These are phyloP conservation scores for Sarocladium strictum DNA, from an alignment of 2,329 filamentous ascomycete species.

Conservation along the genomic window DNA sequence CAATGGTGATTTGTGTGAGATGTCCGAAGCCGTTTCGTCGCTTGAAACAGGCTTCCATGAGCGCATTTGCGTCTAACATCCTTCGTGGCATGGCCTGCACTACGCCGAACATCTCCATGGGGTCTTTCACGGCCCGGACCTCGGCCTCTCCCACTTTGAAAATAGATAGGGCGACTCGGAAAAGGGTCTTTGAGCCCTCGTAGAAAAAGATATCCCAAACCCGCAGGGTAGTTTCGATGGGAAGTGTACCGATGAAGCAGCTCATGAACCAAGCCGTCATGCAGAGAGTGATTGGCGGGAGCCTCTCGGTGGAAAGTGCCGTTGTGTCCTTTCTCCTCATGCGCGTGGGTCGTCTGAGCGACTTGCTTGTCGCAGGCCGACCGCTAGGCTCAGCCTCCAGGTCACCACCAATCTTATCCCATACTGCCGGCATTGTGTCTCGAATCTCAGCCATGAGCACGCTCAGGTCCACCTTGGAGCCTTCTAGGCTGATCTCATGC, in stretches of 20 bases:
- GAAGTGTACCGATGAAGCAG: slow-evolving; percentile 86
- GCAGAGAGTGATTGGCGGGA: slow-evolving; percentile 86
- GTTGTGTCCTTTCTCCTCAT: slow-evolving; percentile 32
- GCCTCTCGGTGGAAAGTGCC: slow-evolving; percentile 42
- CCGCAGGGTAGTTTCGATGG: slow-evolving; percentile 83
- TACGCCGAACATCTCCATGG: slow-evolving; percentile 93
- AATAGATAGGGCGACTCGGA: slow-evolving; percentile 82
- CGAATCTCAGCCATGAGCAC: slow-evolving; percentile 85
- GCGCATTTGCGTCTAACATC: slow-evolving; percentile 72
- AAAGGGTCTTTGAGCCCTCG: slow-evolving; percentile 89
- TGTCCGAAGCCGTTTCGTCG: slow-evolving; percentile 75
- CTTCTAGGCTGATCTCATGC: slow-evolving; percentile 84
- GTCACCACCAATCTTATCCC: slow-evolving; percentile 81
- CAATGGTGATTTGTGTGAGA: slow-evolving; percentile 75
- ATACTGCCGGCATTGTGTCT: slow-evolving; percentile 76
- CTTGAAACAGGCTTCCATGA: slow-evolving; percentile 80
- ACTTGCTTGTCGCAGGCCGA: slow-evolving; percentile 28
- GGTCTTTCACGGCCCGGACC: slow-evolving; percentile 73
- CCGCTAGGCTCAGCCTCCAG: slow-evolving; percentile 46
- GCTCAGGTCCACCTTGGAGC: slow-evolving; percentile 87
- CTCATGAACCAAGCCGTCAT: slow-evolving; percentile 99
- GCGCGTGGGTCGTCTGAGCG: slow-evolving; percentile 29
- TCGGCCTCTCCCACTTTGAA: slow-evolving; percentile 83
- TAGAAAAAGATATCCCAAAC: slow-evolving; percentile 97
- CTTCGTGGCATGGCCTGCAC: slow-evolving; percentile 81